Evolutionary conservation across 2,329 filamentous ascomycete species (phyloP).

Genomic region (Hypoxylon sp.): DNA sequence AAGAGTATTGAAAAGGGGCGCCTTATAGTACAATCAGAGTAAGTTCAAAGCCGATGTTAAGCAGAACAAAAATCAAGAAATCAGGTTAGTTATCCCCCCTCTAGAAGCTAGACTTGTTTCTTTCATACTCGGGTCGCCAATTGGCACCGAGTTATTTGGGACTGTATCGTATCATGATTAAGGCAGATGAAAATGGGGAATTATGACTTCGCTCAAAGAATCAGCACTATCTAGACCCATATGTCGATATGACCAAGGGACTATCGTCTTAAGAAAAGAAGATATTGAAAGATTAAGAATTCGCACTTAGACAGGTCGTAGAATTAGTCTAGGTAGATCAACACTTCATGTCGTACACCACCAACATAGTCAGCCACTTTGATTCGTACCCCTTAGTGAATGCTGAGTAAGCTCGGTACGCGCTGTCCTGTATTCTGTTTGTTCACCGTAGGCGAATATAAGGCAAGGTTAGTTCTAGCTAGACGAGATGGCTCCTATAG

Average conservation of each 20-base stretch:
- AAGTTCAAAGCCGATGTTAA: not conserved
- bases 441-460: too few species aligned
- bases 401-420: too few species aligned
- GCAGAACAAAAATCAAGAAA: not conserved
- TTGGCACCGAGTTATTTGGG: not conserved
- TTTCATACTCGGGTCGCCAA: not conserved
- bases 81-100: not conserved
- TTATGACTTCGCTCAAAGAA: not conserved
- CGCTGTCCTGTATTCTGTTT: too few species aligned
- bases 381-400: too few species aligned
- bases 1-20: not conserved
- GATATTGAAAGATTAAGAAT: too few species aligned
- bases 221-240: not conserved
- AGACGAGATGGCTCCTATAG: not conserved
- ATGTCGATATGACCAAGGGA: not conserved
- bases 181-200: not conserved
- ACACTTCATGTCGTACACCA: too few species aligned
- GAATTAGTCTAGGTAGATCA: too few species aligned
- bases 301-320: too few species aligned
- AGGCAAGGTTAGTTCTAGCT: too few species aligned
- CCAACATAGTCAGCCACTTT: too few species aligned
- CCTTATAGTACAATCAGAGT: not conserved
- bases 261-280: not conserved
- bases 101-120: not conserved
- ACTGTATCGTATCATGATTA: not conserved